Evolutionary conservation across 2,329 filamentous ascomycete species (phyloP), one percentile per base, ranked within the genome.

Genomic region (Endoconidiophora laricicola): DNA sequence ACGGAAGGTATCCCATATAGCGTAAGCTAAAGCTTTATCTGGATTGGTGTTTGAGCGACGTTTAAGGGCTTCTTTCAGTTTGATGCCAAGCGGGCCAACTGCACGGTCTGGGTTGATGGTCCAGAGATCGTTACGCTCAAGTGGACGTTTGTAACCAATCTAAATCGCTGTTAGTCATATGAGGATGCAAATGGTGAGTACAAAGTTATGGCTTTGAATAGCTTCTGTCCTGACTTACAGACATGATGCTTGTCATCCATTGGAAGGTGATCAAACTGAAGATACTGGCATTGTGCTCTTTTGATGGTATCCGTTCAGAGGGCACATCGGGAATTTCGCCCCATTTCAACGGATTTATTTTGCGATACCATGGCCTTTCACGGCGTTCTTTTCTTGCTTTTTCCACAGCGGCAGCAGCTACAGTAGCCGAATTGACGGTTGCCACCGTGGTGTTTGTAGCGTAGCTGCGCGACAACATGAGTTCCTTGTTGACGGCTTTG

Each of bases 201-300:
- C 7, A 36, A 33, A 46, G 7, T 33, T 12, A 18, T 4, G 12
- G 29, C 29, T 33, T 33, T 12, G 29, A 1, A 33, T 33, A 12
- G 29, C 7, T 33, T 4, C 9, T 7, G 18, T 5, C 9, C 24
- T 4, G 22, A 68, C 75, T 66, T 63, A 82, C 81, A 55, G 66
- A 72, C 88, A 96, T 96, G 50, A 96, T 61, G 1, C 86, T 81
- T 0, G 79, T 78, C 72, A 95, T 90, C 90, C 90, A 96, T 62
- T 86, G 78, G 60, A 94, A 96, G 3, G 81, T 82, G 20, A 94
- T 62, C 51, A 71, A 62, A 65, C 85, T 94, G 55, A 91, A 73
- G 59, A 87, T 81, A 2, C 74, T 68, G 4, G 88, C 88, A 3
- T 68, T 71, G 60, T 86, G 71, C 65, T 95, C 88, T 54, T 74